phyloP scores from a whole-genome alignment of 2,329 filamentous ascomycete genomes.

The Aspergillus pseudonomiae region DNA sequence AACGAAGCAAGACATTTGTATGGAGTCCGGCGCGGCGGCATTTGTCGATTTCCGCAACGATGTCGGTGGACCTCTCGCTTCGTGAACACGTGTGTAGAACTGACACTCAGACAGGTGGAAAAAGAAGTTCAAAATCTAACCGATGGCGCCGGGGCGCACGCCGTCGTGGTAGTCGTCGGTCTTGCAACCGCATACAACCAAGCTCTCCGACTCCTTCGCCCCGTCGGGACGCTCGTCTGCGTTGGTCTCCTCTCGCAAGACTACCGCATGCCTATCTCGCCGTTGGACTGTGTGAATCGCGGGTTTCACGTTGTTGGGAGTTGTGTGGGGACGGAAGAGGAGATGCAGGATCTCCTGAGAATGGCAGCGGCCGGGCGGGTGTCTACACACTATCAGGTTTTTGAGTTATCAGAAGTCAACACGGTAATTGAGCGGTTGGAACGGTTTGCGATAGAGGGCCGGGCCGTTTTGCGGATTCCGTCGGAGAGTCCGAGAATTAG shows the following conservation, averaged over 20 bases:
- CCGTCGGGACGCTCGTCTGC: constrained; percentile 44
- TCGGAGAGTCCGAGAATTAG: constrained; percentile 15
- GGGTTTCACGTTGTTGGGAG: constrained; percentile 38
- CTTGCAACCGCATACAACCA: constrained; percentile 41
- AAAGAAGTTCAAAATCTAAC: constrained; percentile 30
- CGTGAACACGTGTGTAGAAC: neutral
- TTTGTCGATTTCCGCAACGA: constrained; percentile 31
- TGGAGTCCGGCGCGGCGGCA: constrained; percentile 20
- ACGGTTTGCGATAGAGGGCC: constrained; percentile 28
- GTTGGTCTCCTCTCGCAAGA: constrained; percentile 42
- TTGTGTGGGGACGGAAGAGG: constrained; percentile 40
- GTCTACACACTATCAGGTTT: constrained; percentile 25
- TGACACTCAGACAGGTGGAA: neutral
- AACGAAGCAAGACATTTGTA: constrained; percentile 22
- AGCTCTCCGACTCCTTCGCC: constrained; percentile 38
- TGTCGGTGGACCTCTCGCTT: constrained; percentile 3
- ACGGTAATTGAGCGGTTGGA: constrained; percentile 27
- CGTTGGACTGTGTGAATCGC: constrained; percentile 42
- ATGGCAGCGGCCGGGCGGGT: constrained; percentile 39
- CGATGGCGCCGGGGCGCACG: constrained; percentile 43
- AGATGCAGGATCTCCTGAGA: constrained; percentile 45
- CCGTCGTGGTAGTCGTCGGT: constrained; percentile 43
- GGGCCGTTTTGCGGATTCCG: constrained; percentile 35
- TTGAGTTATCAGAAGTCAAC: constrained; percentile 28
- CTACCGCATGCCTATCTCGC: constrained; percentile 46